Evolutionary conservation across 805 yeast species (phyloP), one percentile per base, ranked within the genome.

Genomic region (Lipomyces yamadae): DNA sequence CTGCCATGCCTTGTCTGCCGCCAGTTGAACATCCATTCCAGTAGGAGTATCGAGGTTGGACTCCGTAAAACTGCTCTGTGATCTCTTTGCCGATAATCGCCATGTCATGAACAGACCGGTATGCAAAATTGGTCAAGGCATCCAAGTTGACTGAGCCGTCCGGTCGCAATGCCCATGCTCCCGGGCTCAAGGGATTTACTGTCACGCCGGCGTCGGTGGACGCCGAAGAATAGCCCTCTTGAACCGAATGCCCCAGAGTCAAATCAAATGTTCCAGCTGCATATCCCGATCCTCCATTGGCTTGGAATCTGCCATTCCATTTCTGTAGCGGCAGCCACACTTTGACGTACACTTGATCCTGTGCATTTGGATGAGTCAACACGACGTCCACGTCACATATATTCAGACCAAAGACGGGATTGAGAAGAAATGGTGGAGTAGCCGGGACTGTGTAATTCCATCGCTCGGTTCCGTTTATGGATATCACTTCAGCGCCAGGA

Each of bases 21-120:
- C 66, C 66, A 4, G 35, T 32, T 10, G 66, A 63, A 33, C 66
- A 63, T n/a, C 66, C 66, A 7, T 29, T 58, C 34, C 59, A 63
- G 59, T 63, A 63, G 8, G 64, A 61, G 48, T 61, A 56, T 7
- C 56, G 39, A 24, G 35, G 53, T 13, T 55, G 37, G 13, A 33
- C 30, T 24, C 64, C 64, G 56, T 61, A 61, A 42, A 55, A 61
- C 39, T 61, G 55, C 29, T 61, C 56, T 13, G 56, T 37, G 13
- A 61, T 15, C 5, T 30, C n/a, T 34, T 61, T 61, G 10, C 64
- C 62, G 52, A 56, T 29, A 15, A 32, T 42, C 8, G 50, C 52
- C 62, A 59, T 59, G 10, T 55, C 50, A 39, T 59, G 62, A 15
- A 59, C 39, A 8, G 56, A 50, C 33, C 62, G 55, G 56, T 57